Base-by-base conservation (phyloP, 345 rosid species). In the Crucihimalaya himalaica region DNA sequence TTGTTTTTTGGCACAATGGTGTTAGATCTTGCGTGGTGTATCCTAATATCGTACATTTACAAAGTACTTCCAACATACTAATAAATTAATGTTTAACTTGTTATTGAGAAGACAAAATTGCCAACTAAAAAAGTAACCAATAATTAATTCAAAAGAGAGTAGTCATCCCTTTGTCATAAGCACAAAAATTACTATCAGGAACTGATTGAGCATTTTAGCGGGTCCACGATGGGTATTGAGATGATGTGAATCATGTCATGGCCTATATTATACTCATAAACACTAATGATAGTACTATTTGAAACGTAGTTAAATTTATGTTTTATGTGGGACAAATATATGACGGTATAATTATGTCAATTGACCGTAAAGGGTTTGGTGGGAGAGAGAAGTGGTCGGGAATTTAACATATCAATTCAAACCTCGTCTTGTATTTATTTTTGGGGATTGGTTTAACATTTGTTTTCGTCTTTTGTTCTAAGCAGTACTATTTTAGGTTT, bases 231-330 rank as follows among this genome's bases (percentile, higher is more conserved):
- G 19, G 75, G 12, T 60, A 46, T 35, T 3, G 4, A 37, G 59
- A 71, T 71, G 50, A 59, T 48, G 58, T 59, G 59, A 60, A 71
- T 71, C 59, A 34, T 59, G 74, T 47, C 57, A 46, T n/a, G 35
- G 39, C 46, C 31, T n/a, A 6, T 0, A 50, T 50, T 61, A 61
- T 25, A 71, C 19, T 59, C 51, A 35, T 34, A 27, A 25, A 20
- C 51, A 62, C 62, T 50, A 18, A 37, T 40, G 51, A 16, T 61
- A 27, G n/a, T 50, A 40, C 5, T 40, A 16, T 46, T 23, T 15
- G 39, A 57, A 32, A 57, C 35, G 35, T 28, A 37, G n/a, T 50
- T 58, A 35, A 48, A 48, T 10, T 35, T 71, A 60, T 37, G 35
- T 27, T 58, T 46, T n/a, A 47, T 29, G 73, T 42, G n/a, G 74